Base-by-base conservation (phyloP, 2,329 filamentous ascomycete species). In the Verticillium nonalfalfae region DNA sequence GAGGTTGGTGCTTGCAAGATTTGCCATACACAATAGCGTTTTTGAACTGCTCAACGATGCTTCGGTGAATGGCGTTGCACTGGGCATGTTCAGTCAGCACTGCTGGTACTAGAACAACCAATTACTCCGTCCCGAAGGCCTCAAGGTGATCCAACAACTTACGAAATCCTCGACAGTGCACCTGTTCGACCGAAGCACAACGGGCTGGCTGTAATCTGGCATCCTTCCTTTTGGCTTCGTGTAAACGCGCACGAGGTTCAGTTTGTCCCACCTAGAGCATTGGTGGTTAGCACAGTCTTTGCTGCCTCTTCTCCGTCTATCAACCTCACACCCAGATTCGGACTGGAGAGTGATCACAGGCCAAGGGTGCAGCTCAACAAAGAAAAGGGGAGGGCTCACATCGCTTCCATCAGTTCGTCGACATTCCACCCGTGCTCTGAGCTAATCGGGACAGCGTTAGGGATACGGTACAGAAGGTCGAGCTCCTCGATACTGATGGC, bases 391-490 rank as follows among this genome's bases (percentile, higher is more conserved):
- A 7, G 45, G 55, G 31, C 79, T 72, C 72, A 85, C 95, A 98
- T 98, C 74, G 90, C 87, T 79, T 98, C 95, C 81, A 99, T 85
- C 66, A 99, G 80, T 80, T 99, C 95, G 73, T 99, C 95, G 64
- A 99, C 78, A 76, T 99, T 99, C 95, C 95, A 99, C 61, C 95
- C 95, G 73, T 94, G 90, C 78, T 99, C 95, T 36, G 94, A 95
- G 74, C 93, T 97, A 78, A 99, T 98, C 34, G 95, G 95, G 63
- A 95, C 95, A 14, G 95, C 93, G 73, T 98, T 96, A 57, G 95
- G 95, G 67, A 99, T 99, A 52, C 94, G 89, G 78, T 99, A 98
- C 34, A 99, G 83, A 64, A 99, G 80, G 76, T 99, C 95, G 64
- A 99, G 83, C 77, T 99, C 95, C 77, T 99, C 94, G 68, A 99